These are phyloP conservation scores for Torulaspora franciscae DNA, from an alignment of 805 yeast genomes.

Conservation along the genomic window DNA sequence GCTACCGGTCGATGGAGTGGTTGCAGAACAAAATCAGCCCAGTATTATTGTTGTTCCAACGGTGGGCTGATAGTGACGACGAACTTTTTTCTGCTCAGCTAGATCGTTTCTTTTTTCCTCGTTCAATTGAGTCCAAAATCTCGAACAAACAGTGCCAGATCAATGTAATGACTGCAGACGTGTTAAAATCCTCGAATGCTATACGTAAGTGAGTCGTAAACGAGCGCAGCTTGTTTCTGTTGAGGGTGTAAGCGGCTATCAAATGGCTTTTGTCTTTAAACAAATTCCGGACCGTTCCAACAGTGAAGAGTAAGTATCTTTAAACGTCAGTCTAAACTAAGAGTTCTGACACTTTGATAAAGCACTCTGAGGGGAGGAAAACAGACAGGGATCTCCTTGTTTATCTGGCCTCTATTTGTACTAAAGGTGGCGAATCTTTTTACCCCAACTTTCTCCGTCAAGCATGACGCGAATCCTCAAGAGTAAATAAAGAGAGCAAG, in stretches of 20 bases:
- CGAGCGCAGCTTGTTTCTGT: background rate
- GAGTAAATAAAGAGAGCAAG: background rate
- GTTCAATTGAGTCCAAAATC: background rate
- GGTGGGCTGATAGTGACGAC: slow-evolving; percentile 5
- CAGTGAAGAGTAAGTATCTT: no score
- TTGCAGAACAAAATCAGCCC: slow-evolving; percentile 4
- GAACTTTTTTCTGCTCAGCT: slow-evolving; percentile 1
- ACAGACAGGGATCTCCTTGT: background rate
- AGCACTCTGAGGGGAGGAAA: background rate
- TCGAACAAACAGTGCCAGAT: background rate
- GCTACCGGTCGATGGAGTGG: background rate
- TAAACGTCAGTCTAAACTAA: no score
- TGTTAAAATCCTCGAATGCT: background rate
- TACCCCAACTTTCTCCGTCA: background rate
- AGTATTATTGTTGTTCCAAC: background rate
- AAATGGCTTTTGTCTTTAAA: no score
- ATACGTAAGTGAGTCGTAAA: background rate
- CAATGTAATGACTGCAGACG: background rate
- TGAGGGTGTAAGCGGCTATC: background rate
- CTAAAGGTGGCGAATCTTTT: background rate
- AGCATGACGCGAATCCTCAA: background rate
- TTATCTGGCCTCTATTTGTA: background rate
- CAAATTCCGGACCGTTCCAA: no score
- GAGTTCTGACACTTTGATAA: no score
- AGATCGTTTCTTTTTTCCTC: slow-evolving; percentile 1